A percentile compares a stretch with the other conserved stretches of the same genome.
Evolutionary conservation across 768 basidiomycete species (phyloP).

Genomic region (Serendipita indica): DNA sequence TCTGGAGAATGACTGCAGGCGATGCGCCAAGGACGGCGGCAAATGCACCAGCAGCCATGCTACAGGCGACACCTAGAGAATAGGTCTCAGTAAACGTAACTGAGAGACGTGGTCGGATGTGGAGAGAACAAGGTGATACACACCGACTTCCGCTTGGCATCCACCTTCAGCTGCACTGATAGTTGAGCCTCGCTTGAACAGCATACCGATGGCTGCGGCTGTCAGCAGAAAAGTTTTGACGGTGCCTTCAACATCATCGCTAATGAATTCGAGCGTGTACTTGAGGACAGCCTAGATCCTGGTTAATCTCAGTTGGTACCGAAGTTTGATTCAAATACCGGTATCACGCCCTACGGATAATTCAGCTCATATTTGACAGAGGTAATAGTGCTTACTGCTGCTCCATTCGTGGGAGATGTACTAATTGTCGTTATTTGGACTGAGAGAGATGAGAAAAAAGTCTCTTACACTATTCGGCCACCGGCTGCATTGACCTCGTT

Average conservation of each 20-base stretch:
- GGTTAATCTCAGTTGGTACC: neutral
- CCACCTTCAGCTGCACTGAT: conserved; percentile 92
- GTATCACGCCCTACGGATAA: conserved; percentile 76
- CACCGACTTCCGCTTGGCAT: conserved; percentile 91
- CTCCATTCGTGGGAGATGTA: conserved; percentile 91
- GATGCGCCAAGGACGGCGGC: conserved; percentile 88
- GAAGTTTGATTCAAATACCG: conserved; percentile 20
- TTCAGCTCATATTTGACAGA: too few relatives aligned
- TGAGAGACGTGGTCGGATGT: neutral
- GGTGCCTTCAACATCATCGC: conserved; percentile 78
- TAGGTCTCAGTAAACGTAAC: neutral
- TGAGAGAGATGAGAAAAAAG: too few relatives aligned
- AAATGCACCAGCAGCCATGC: conserved; percentile 90
- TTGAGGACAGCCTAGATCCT: conserved; percentile 50
- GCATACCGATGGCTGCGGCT: conserved; percentile 80
- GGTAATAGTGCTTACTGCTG: too few relatives aligned
- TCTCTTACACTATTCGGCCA: conserved; percentile 84
- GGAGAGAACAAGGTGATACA: conserved; percentile 21
- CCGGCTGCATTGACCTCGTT: conserved; percentile 88
- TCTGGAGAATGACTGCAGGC: conserved; percentile 66
- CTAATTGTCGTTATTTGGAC: too few relatives aligned
- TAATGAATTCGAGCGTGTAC: conserved; percentile 81
- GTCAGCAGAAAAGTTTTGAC: conserved; percentile 82
- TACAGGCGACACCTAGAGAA: conserved; percentile 56
- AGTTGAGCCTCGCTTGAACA: conserved; percentile 93